Evolutionary conservation across 192 early-diverging fungal genomes (phyloP).

Genomic region (Spizellomyces sp.): DNA sequence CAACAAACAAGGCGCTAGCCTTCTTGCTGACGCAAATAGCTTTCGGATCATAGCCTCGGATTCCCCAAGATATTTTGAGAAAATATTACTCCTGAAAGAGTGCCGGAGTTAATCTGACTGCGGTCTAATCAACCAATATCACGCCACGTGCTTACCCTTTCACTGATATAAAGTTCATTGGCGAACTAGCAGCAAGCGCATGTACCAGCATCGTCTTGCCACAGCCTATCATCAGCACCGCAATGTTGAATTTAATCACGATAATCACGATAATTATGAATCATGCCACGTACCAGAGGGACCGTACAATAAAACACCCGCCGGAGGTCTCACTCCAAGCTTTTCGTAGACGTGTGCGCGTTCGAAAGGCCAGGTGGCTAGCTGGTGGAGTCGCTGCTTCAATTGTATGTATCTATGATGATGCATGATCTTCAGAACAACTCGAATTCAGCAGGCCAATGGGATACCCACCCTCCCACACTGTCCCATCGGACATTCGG

Average conservation of each 20-base stretch:
- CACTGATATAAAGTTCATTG: constrained; percentile 83
- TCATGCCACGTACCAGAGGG: constrained; percentile 64
- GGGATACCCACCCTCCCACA: constrained; percentile 68
- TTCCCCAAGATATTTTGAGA: constrained; percentile 94
- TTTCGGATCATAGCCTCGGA: constrained; percentile 80
- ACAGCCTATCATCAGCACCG: constrained; percentile 66
- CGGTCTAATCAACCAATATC: constrained; percentile 27
- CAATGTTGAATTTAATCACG: background rate
- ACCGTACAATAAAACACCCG: constrained; percentile 88
- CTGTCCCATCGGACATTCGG: constrained; percentile 56
- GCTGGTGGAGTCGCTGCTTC: constrained; percentile 60
- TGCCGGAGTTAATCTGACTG: background rate
- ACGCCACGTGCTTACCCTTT: constrained; percentile 57
- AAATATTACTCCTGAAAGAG: constrained; percentile 71
- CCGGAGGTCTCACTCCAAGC: constrained; percentile 74
- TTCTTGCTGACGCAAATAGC: constrained; percentile 80
- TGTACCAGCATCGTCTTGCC: constrained; percentile 88
- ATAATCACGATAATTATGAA: background rate
- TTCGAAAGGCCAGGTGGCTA: constrained; percentile 61
- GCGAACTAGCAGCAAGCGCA: constrained; percentile 72
- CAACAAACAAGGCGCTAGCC: constrained; percentile 86
- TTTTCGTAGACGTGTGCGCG: constrained; percentile 52
- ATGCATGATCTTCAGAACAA: background rate
- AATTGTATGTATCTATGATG: constrained; percentile 55
- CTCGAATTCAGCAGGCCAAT: no score